Evolutionary conservation across 495 filamentous ascomycete species (phyloP).

Genomic region (Hypoxylon lenormandii): DNA sequence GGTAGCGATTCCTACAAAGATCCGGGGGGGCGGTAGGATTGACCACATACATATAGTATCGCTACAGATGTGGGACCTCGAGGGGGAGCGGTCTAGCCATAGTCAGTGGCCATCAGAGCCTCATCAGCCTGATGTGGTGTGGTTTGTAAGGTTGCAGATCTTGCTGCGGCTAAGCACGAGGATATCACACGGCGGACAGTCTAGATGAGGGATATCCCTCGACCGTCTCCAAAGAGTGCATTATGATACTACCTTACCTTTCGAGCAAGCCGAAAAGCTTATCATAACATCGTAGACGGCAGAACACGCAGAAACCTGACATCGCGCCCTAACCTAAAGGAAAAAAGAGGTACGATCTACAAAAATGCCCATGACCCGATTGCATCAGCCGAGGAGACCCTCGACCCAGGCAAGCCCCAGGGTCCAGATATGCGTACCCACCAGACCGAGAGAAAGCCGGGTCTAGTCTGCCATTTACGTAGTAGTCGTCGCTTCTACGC

Average conservation of each 20-base stretch:
- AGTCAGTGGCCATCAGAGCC: background rate
- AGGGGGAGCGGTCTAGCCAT: background rate
- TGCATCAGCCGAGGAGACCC: constrained; percentile 16
- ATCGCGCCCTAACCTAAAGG: too few relatives aligned
- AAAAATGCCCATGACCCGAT: background rate
- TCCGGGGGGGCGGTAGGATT: background rate
- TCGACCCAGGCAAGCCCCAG: constrained; percentile 11
- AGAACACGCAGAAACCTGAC: too few relatives aligned
- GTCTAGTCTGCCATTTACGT: background rate
- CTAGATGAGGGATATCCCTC: background rate
- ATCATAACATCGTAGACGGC: too few relatives aligned
- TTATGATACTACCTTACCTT: too few relatives aligned
- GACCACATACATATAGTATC: background rate
- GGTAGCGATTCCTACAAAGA: background rate
- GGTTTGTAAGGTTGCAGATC: background rate
- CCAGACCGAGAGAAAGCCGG: constrained; percentile 30
- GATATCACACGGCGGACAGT: background rate
- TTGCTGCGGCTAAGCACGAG: background rate
- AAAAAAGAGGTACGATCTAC: constrained; percentile 4
- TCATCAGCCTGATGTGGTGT: constrained; percentile 4
- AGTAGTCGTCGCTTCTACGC: constrained; percentile 8
- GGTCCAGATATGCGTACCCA: constrained; percentile 10
- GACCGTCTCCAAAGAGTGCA: too few relatives aligned
- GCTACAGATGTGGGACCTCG: background rate
- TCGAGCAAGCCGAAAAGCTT: too few relatives aligned